Percentiles rank a stretch among this genome's conserved stretches.
Conservation (phyloP, 345 rosid genomes). For the Eucalyptus polybractea region DNA sequence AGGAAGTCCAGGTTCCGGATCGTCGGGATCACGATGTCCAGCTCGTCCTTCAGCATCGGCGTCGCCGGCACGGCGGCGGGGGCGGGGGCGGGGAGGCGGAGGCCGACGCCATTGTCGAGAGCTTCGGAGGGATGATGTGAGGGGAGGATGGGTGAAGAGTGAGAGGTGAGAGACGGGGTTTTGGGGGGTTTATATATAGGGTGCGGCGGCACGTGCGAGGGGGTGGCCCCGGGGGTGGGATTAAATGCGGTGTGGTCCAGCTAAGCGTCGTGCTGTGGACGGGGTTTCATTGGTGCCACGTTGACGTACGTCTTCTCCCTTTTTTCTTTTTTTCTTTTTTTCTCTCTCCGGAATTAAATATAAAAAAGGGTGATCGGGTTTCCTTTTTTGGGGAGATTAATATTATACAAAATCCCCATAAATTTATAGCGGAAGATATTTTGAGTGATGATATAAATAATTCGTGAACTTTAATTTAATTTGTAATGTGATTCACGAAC, state of each 20-base stretch:
- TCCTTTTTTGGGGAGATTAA: not conserved
- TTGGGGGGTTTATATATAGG: not conserved
- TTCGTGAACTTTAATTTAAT: too few species aligned
- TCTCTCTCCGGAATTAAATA: not conserved
- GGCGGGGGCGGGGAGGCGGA: not conserved
- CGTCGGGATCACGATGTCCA: slow-evolving; percentile 32
- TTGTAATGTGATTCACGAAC: fast-evolving
- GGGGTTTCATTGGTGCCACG: not conserved
- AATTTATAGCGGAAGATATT: not conserved
- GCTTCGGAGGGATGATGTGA: too few species aligned
- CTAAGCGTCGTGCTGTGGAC: not conserved
- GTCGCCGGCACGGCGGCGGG: not conserved
- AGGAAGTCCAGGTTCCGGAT: slow-evolving; percentile 36
- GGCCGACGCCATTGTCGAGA: not conserved
- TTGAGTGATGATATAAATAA: too few species aligned
- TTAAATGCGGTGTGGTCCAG: not conserved
- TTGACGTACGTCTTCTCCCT: not conserved
- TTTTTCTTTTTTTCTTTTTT: not conserved
- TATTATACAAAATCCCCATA: not conserved
- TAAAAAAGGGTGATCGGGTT: not conserved
- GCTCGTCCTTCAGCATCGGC: slow-evolving; percentile 25
- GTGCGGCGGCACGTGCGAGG: not conserved
- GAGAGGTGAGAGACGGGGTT: not conserved
- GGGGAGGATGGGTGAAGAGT: not conserved
- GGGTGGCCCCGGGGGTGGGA: not conserved